These are phyloP conservation scores for Monilinia fructicola DNA, from an alignment of 2,329 filamentous ascomycete genomes.

Conservation along the genomic window DNA sequence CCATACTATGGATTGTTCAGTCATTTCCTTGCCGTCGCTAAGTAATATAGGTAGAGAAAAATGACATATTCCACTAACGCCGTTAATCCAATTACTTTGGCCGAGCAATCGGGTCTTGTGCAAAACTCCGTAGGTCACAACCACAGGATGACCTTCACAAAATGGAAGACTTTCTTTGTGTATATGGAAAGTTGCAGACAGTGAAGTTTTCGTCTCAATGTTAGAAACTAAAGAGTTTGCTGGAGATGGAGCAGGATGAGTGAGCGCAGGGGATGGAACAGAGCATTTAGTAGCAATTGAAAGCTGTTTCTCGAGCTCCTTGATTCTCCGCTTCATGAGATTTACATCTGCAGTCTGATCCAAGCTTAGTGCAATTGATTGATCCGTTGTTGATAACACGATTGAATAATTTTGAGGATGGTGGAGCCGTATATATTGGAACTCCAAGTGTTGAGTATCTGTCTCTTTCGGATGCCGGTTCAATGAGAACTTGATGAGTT, in stretches of 20 bases:
- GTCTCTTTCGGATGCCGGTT: not conserved
- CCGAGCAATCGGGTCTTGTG: slow-evolving; percentile 59
- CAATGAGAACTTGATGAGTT: not conserved
- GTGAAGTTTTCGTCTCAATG: not conserved
- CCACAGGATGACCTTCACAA: slow-evolving; percentile 42
- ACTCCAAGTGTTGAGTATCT: not conserved
- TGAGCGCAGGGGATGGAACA: not conserved
- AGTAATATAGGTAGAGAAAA: not conserved
- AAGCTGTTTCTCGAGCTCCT: slow-evolving; percentile 7
- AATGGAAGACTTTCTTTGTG: slow-evolving; percentile 6
- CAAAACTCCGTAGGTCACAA: slow-evolving; percentile 47
- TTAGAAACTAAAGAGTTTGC: not conserved
- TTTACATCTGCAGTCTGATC: not conserved
- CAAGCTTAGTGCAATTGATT: not conserved
- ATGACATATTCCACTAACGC: slow-evolving; percentile 45
- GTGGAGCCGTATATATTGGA: not conserved
- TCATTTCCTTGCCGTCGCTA: not conserved
- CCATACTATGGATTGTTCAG: not conserved
- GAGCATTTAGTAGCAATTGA: not conserved
- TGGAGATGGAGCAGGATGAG: not conserved
- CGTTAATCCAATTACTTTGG: slow-evolving; percentile 57
- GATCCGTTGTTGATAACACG: not conserved
- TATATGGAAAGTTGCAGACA: not conserved
- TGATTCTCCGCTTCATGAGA: not conserved
- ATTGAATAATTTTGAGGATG: not conserved